These are phyloP conservation scores for Cercospora zeina DNA, from an alignment of 2,329 filamentous ascomycete species.

Conservation along the genomic window DNA sequence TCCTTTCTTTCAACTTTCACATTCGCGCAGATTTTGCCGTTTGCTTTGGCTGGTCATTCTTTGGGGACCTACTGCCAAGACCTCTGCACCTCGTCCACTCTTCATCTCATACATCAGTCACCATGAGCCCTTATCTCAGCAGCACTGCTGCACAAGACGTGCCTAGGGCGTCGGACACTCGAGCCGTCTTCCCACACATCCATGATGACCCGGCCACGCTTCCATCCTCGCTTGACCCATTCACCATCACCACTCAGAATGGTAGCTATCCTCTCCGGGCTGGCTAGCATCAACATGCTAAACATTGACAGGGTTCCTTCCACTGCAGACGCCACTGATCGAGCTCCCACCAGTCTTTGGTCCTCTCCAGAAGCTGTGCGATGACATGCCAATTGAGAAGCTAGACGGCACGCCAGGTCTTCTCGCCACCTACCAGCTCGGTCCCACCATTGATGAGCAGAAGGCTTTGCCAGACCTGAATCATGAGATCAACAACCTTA, in stretches of 20 bases:
- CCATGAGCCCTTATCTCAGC: slow-evolving; percentile 30
- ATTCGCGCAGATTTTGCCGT: slow-evolving; percentile 11
- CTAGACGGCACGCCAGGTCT: slow-evolving; percentile 72
- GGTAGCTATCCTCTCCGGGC: slow-evolving; percentile 36
- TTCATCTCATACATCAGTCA: slow-evolving; percentile 10
- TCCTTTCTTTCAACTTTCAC: slow-evolving; percentile 23
- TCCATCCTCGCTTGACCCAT: slow-evolving; percentile 44
- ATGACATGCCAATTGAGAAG: slow-evolving; percentile 77
- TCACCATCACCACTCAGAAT: slow-evolving; percentile 74
- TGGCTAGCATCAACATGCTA: not conserved
- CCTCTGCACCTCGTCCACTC: slow-evolving; percentile 18
- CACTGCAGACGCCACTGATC: slow-evolving; percentile 54
- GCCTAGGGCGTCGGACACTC: slow-evolving; percentile 22
- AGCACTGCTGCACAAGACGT: slow-evolving; percentile 17
- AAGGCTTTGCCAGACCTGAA: slow-evolving; percentile 76
- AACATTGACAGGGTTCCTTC: slow-evolving; percentile 59
- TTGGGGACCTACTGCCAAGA: slow-evolving; percentile 10
- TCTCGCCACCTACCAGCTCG: slow-evolving; percentile 71
- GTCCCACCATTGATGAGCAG: slow-evolving; percentile 63
- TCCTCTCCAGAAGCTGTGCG: slow-evolving; percentile 68
- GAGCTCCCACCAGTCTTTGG: slow-evolving; percentile 72
- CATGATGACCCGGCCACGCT: slow-evolving; percentile 34
- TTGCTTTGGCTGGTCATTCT: slow-evolving; percentile 12
- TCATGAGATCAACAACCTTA: slow-evolving; percentile 54
- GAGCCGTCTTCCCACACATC: slow-evolving; percentile 33